Evolutionary conservation across 2,329 filamentous ascomycete species (phyloP).

Genomic region (Stemphylium beticola): DNA sequence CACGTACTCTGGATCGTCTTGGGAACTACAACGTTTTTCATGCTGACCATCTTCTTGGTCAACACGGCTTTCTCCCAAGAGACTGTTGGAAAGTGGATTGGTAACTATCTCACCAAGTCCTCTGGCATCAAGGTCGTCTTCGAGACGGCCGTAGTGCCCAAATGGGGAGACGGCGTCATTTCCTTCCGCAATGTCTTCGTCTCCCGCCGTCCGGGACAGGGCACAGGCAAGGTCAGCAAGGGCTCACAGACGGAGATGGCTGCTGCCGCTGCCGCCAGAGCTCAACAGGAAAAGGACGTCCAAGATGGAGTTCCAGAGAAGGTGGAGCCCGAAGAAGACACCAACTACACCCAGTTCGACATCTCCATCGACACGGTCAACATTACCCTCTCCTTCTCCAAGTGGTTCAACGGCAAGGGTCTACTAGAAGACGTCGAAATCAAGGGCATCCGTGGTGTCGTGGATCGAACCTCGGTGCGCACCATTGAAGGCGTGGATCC

Average conservation of each 20-base stretch:
- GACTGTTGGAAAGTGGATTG: conserved; percentile 89
- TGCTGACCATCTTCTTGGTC: conserved; percentile 84
- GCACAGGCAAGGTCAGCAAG: conserved; percentile 83
- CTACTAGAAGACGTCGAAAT: conserved; percentile 90
- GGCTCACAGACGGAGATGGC: conserved; percentile 85
- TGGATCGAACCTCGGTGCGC: conserved; percentile 84
- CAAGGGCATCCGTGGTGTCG: conserved; percentile 87
- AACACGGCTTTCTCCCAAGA: conserved; percentile 98
- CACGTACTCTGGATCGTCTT: conserved; percentile 96
- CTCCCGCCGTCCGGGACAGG: conserved; percentile 84
- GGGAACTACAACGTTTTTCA: conserved; percentile 97
- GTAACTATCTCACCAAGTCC: conserved; percentile 92
- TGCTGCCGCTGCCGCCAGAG: conserved; percentile 79
- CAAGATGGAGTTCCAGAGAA: conserved; percentile 46
- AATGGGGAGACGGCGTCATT: conserved; percentile 94
- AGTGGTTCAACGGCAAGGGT: conserved; percentile 98
- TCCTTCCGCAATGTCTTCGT: conserved; percentile 97
- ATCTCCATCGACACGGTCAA: conserved; percentile 94
- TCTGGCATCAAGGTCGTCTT: conserved; percentile 94
- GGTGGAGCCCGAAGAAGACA: conserved; percentile 72
- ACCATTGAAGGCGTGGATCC: conserved; percentile 79
- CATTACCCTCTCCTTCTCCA: conserved; percentile 94
- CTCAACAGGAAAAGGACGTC: conserved; percentile 52
- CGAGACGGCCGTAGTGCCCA: conserved; percentile 95
- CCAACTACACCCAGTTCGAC: conserved; percentile 98